Percentiles rank a stretch among this genome's conserved stretches.
Evolutionary conservation across 2,329 filamentous ascomycete species (phyloP).

Genomic region (Didymella exigua): DNA sequence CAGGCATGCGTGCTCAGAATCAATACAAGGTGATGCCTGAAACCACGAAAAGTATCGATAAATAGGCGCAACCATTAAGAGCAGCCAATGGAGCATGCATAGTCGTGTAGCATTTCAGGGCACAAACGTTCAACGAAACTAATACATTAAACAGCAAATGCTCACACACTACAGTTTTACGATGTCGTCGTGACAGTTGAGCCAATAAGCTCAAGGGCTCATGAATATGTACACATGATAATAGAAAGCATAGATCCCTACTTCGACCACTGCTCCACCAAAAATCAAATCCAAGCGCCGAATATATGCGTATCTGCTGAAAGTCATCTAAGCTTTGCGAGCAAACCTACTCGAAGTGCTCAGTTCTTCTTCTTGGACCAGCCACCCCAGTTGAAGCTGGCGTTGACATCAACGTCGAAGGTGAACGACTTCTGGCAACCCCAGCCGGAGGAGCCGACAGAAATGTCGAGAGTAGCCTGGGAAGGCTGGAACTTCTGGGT

Average conservation of each 20-base stretch:
- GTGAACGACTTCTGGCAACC: slow-evolving; percentile 34
- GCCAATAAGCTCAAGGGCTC: slow-evolving; percentile 12
- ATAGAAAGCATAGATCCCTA: neutral
- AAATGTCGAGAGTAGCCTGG: slow-evolving; percentile 30
- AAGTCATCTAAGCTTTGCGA: neutral
- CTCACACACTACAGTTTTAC: neutral
- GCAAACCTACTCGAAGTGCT: neutral
- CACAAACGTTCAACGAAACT: neutral
- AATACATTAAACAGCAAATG: slow-evolving; percentile 9
- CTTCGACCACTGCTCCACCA: neutral
- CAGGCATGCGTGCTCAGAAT: too few species aligned
- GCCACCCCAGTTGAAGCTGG: slow-evolving; percentile 30
- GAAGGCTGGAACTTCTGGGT: slow-evolving; percentile 27
- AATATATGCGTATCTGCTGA: slow-evolving; percentile 3
- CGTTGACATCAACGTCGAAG: slow-evolving; percentile 29
- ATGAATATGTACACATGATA: slow-evolving; percentile 18
- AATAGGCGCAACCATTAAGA: neutral
- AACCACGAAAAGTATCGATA: too few species aligned
- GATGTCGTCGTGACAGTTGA: slow-evolving; percentile 14
- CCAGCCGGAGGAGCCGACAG: slow-evolving; percentile 18
- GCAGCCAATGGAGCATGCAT: neutral
- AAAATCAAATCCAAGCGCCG: slow-evolving; percentile 6
- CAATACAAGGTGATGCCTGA: neutral
- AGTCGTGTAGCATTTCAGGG: neutral
- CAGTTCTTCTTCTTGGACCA: slow-evolving; percentile 18